A percentile compares a stretch with the other conserved stretches of the same genome.
These are phyloP conservation scores for Rhodotorula sp. DNA, from an alignment of 1,284 basidiomycete species.

Conservation along the genomic window DNA sequence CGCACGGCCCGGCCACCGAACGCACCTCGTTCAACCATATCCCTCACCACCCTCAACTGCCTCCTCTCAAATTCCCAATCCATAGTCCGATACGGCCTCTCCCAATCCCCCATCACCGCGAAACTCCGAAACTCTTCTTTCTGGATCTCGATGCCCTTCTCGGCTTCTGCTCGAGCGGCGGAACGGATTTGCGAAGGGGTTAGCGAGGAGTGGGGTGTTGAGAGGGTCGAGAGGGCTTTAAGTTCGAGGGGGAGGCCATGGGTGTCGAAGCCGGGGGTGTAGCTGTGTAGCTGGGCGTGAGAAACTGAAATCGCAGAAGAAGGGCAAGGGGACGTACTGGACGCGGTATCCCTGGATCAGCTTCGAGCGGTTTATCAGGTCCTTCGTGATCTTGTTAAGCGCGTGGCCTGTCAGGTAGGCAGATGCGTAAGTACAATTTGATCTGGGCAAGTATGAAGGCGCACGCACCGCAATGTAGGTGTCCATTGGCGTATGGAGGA, in stretches of 20 bases:
- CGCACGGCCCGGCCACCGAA: background rate
- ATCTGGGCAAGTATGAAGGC: no score
- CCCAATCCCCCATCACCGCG: constrained; percentile 93
- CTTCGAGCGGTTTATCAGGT: constrained; percentile 89
- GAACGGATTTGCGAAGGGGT: constrained; percentile 65
- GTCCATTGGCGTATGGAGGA: constrained; percentile 95
- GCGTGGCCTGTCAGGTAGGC: constrained; percentile 98
- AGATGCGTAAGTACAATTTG: no score
- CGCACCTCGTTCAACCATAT: constrained; percentile 80
- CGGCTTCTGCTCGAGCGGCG: constrained; percentile 71
- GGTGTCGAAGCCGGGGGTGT: constrained; percentile 96
- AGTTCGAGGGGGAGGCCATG: constrained; percentile 97
- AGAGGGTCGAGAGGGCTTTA: constrained; percentile 63
- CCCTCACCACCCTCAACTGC: constrained; percentile 80
- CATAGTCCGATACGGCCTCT: constrained; percentile 74
- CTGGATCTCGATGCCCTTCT: constrained; percentile 72
- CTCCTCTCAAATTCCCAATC: constrained; percentile 69
- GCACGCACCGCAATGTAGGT: constrained; percentile 84
- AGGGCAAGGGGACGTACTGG: constrained; percentile 60
- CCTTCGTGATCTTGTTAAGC: constrained; percentile 94
- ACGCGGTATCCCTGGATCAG: constrained; percentile 74
- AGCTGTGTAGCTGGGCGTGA: constrained; percentile 56
- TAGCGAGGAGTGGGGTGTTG: constrained; percentile 60
- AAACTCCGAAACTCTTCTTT: constrained; percentile 75
- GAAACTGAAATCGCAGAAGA: background rate